These are phyloP conservation scores for Plectranthus barbatus DNA, from an alignment of 257 asterid species.

Conservation along the genomic window DNA sequence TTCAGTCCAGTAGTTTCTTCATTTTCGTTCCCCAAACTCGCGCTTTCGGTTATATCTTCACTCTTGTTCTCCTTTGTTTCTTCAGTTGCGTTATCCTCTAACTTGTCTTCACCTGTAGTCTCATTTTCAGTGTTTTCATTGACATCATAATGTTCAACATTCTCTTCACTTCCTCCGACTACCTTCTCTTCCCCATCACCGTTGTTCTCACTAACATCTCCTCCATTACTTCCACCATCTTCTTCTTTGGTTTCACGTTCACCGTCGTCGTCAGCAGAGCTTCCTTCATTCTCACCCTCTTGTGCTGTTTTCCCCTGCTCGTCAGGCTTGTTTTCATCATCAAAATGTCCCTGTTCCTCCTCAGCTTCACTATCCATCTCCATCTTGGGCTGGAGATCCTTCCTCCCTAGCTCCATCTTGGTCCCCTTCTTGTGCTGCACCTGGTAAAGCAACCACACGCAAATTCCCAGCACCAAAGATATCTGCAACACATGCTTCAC, in stretches of 20 bases:
- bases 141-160: too few species aligned
- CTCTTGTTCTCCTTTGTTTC: background rate
- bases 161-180: too few species aligned
- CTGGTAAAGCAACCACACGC: slow-evolving; percentile 84
- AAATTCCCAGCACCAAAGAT: slow-evolving; percentile 57
- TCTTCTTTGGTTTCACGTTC: too few species aligned
- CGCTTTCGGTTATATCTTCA: background rate
- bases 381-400: slow-evolving; percentile 54
- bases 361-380: slow-evolving; percentile 23
- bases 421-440: slow-evolving; percentile 83
- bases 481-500: slow-evolving; percentile 85
- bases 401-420: slow-evolving; percentile 60
- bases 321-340: slow-evolving; percentile 57
- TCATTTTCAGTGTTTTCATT: too few species aligned
- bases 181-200: too few species aligned
- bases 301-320: slow-evolving; percentile 47
- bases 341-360: slow-evolving; percentile 43
- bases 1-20: background rate
- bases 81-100: too few species aligned
- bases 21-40: background rate
- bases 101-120: too few species aligned
- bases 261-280: slow-evolving; percentile 15
- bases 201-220: too few species aligned
- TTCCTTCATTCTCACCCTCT: slow-evolving; percentile 30
- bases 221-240: too few species aligned